Conservation (phyloP, 176 grass and related monocot species). For the Canna indica region DNA sequence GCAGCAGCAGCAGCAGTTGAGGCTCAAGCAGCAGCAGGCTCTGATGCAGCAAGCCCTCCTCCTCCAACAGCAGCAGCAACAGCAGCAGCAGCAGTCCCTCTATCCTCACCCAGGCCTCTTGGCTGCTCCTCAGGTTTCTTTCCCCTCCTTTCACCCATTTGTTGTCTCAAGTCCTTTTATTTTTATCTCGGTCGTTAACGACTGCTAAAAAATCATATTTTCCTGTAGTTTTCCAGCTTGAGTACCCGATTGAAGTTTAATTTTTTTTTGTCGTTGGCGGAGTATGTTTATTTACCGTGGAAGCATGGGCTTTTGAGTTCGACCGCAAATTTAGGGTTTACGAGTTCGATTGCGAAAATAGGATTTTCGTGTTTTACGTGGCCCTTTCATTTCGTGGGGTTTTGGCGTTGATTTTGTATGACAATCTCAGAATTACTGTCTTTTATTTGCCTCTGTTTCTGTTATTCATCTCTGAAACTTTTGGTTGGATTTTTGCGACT, state of each 20-base stretch:
- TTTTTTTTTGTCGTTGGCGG: no score
- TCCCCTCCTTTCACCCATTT: slow-evolving; percentile 2
- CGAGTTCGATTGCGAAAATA: not conserved
- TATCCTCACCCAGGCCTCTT: slow-evolving; percentile 82
- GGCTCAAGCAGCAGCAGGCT: slow-evolving; percentile 46
- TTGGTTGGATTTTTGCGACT: no score
- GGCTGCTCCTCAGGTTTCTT: slow-evolving; percentile 54
- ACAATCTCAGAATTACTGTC: not conserved
- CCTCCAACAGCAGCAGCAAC: slow-evolving; percentile 42
- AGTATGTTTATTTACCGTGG: no score
- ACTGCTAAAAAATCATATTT: slow-evolving; percentile 8
- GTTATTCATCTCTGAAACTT: no score
- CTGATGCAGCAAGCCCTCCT: slow-evolving; percentile 16
- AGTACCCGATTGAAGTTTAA: no score
- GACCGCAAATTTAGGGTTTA: not conserved
- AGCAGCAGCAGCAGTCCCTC: slow-evolving; percentile 51
- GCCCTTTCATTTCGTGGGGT: not conserved
- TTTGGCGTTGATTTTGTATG: not conserved
- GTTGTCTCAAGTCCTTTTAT: not conserved
- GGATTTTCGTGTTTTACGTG: not conserved
- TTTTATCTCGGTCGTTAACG: not conserved
- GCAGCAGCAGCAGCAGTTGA: slow-evolving; percentile 51
- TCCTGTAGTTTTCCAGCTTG: no score
- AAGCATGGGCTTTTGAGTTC: no score
- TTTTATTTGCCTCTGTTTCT: no score